Conservation (phyloP, 257 asterid genomes). For the Solanum lignicaule region DNA sequence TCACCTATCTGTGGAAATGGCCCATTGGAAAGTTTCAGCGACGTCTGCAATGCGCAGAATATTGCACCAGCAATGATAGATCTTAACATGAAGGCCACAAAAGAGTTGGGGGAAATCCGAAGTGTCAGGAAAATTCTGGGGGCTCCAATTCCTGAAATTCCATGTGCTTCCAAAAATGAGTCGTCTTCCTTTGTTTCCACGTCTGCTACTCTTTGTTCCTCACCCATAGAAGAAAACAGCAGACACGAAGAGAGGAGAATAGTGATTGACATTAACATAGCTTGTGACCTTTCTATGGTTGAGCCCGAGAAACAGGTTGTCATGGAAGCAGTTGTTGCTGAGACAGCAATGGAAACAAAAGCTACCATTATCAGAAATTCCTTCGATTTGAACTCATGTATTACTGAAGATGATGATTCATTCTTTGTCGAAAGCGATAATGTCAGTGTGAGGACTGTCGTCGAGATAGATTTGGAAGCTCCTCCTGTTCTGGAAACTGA, state of each 20-base stretch:
- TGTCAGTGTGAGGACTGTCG: not conserved
- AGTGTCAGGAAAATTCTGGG: conserved; percentile 52
- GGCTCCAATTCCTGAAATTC: conserved; percentile 56
- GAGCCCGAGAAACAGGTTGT: conserved; percentile 37
- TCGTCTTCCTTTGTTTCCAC: conserved; percentile 25
- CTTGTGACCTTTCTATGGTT: conserved; percentile 24
- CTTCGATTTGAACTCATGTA: conserved; percentile 72
- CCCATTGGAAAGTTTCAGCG: conserved; percentile 40
- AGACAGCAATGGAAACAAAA: conserved; percentile 21
- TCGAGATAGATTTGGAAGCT: conserved; percentile 44
- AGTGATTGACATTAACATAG: conserved; percentile 72
- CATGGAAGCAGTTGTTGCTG: conserved; percentile 21
- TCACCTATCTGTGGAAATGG: conserved; percentile 20
- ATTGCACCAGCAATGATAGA: conserved; percentile 21
- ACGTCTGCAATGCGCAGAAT: conserved; percentile 5
- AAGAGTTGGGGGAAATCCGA: conserved; percentile 25
- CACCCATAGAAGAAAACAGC: conserved; percentile 12
- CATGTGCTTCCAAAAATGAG: conserved; percentile 19
- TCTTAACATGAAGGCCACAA: conserved; percentile 7
- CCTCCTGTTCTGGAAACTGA: conserved; percentile 24
- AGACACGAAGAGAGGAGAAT: conserved; percentile 24
- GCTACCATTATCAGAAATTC: conserved; percentile 22
- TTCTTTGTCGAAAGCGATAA: conserved; percentile 29
- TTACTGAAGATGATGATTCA: conserved; percentile 51
- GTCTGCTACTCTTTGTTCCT: conserved; percentile 14